Conservation (phyloP, 108 stramenopile species). For the Mediolabrus comicus region DNA sequence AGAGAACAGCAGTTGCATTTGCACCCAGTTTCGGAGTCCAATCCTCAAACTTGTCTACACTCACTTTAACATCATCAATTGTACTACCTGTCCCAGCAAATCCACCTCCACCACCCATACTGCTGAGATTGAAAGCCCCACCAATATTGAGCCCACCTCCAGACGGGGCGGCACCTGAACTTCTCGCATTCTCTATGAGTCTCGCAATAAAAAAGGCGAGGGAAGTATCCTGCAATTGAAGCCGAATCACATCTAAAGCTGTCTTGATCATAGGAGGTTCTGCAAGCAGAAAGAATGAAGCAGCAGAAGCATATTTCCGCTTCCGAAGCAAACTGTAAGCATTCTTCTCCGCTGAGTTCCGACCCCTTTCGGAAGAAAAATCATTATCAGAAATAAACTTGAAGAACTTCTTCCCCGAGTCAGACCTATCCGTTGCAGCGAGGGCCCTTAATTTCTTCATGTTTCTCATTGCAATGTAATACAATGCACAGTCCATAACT, state of each 20-base stretch:
- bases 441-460: conserved; percentile 64
- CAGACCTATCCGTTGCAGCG: conserved; percentile 71
- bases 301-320: conserved; percentile 64
- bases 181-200: conserved; percentile 51
- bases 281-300: conserved; percentile 81
- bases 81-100: conserved; percentile 47
- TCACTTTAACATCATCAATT: conserved; percentile 19
- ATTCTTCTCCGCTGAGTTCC: conserved; percentile 85
- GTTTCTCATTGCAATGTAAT: conserved; percentile 72
- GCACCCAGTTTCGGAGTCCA: conserved; percentile 57
- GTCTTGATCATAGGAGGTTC: conserved; percentile 81
- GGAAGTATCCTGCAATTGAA: conserved; percentile 72
- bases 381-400: conserved; percentile 71
- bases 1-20: conserved; percentile 43
- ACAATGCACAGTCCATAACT: conserved; percentile 78
- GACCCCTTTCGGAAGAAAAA: conserved; percentile 68
- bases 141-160: conserved; percentile 36
- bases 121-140: conserved; percentile 47
- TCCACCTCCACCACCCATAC: conserved; percentile 78
- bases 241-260: conserved; percentile 70
- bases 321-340: conserved; percentile 83
- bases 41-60: conserved; percentile 46
- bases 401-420: conserved; percentile 74
- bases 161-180: conserved; percentile 2
- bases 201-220: conserved; percentile 81